phyloP scores from a whole-genome alignment of 2,329 filamentous ascomycete species.

The Diaporthe batatas region DNA sequence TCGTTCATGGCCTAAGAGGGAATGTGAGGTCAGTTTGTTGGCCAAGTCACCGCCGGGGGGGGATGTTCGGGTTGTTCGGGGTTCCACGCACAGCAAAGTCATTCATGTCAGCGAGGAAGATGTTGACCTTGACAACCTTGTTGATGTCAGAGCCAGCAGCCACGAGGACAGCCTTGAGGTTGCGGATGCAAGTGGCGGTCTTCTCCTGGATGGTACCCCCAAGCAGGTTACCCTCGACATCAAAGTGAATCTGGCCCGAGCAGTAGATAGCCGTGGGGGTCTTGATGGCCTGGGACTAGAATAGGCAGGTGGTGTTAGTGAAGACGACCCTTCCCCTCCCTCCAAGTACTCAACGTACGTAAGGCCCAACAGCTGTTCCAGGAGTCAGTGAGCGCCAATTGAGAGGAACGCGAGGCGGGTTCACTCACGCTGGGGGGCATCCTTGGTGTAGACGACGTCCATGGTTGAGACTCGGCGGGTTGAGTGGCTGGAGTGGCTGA shows the following conservation, averaged over 20 bases:
- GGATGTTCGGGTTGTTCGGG: neutral
- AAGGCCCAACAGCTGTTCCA: conserved; percentile 69
- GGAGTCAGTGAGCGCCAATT: conserved; percentile 36
- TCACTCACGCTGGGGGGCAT: conserved; percentile 69
- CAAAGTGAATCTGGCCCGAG: conserved; percentile 78
- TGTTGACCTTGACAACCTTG: conserved; percentile 90
- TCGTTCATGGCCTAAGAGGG: conserved; percentile 78
- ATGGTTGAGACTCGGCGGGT: conserved; percentile 38
- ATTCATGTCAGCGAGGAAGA: conserved; percentile 93
- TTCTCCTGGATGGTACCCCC: conserved; percentile 74
- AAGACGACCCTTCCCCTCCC: neutral
- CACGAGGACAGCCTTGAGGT: conserved; percentile 85
- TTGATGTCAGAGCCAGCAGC: conserved; percentile 83
- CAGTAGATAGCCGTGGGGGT: conserved; percentile 75
- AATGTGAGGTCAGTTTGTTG: neutral
- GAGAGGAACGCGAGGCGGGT: neutral
- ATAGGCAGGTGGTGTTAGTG: conserved; percentile 29
- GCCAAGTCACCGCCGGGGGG: too few species aligned
- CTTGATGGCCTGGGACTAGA: conserved; percentile 75
- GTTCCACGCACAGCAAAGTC: conserved; percentile 75
- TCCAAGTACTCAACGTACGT: conserved; percentile 60
- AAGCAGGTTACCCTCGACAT: conserved; percentile 67
- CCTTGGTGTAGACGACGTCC: conserved; percentile 65
- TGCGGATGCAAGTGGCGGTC: conserved; percentile 75
- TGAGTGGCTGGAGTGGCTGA: conserved; percentile 4